Evolutionary conservation across 495 filamentous ascomycete genomes (phyloP).

Genomic region (Peziza echinospora): DNA sequence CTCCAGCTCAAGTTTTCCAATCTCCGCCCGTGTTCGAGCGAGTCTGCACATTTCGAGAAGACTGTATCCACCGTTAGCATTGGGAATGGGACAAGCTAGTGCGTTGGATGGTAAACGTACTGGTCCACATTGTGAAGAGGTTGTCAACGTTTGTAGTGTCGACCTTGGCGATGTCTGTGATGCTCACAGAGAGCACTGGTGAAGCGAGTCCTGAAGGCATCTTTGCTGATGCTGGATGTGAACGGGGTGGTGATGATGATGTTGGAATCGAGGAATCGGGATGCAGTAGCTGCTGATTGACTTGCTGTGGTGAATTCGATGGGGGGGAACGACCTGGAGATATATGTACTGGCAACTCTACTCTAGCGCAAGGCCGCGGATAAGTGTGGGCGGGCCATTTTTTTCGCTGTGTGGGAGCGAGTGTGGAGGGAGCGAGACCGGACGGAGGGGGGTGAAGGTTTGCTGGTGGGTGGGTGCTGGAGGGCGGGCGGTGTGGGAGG

Average conservation of each 20-base stretch:
- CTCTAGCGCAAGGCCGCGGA: no score
- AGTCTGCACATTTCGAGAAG: constrained; percentile 85
- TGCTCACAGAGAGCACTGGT: constrained; percentile 62
- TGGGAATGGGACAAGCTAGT: constrained; percentile 6
- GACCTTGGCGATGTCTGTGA: constrained; percentile 74
- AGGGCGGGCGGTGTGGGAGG: no score
- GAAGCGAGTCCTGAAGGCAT: constrained; percentile 45
- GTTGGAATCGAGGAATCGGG: neutral
- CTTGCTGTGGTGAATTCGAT: no score
- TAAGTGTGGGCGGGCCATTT: no score
- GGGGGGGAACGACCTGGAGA: no score
- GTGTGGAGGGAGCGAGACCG: no score
- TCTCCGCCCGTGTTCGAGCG: constrained; percentile 77
- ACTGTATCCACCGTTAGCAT: constrained; percentile 34
- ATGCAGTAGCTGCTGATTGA: no score
- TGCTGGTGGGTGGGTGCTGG: no score
- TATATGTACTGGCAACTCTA: no score
- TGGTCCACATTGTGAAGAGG: constrained; percentile 94
- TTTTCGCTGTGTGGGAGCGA: no score
- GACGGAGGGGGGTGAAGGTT: no score
- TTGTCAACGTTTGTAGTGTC: constrained; percentile 83
- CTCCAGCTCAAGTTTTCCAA: constrained; percentile 93
- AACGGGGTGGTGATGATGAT: neutral
- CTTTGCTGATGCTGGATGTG: neutral
- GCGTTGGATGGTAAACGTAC: constrained; percentile 32